Conservation (phyloP, 768 basidiomycete genomes). For the Nevesoporus exiguus region DNA sequence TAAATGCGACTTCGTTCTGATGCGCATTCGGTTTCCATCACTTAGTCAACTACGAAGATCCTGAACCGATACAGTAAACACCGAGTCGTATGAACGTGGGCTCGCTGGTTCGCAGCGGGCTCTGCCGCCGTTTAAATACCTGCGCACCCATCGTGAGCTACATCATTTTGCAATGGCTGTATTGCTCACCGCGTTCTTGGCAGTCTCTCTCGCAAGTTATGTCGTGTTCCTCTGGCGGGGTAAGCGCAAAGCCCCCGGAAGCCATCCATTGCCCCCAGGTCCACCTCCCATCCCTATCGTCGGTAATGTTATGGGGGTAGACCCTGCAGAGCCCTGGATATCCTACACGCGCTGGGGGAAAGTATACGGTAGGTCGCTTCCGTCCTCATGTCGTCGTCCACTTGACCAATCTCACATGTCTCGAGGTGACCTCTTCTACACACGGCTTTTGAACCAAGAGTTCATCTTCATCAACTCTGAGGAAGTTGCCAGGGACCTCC, state of each 20-base stretch:
- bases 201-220: slow-evolving; percentile 1
- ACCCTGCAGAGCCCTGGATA: slow-evolving; percentile 28
- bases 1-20: too few relatives aligned
- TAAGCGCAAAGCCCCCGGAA: neutral
- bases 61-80: too few relatives aligned
- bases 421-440: slow-evolving; percentile 37
- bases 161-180: too few relatives aligned
- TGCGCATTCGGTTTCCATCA: too few relatives aligned
- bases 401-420: neutral
- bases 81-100: too few relatives aligned
- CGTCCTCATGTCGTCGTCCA: slow-evolving; percentile 13
- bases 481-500: slow-evolving; percentile 38
- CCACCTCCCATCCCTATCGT: slow-evolving; percentile 43
- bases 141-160: too few relatives aligned
- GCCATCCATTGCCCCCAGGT: slow-evolving; percentile 43
- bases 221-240: slow-evolving; percentile 1
- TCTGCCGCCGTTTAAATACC: too few relatives aligned
- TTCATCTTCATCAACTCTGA: slow-evolving; percentile 41
- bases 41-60: too few relatives aligned
- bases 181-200: slow-evolving; percentile 13
- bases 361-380: slow-evolving; percentile 25
- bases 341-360: slow-evolving; percentile 33
- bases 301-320: slow-evolving; percentile 29
- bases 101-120: too few relatives aligned
- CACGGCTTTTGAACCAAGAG: slow-evolving; percentile 34